Conservation (phyloP, 1,284 basidiomycete genomes). For the Rhodotorula glutinis region DNA sequence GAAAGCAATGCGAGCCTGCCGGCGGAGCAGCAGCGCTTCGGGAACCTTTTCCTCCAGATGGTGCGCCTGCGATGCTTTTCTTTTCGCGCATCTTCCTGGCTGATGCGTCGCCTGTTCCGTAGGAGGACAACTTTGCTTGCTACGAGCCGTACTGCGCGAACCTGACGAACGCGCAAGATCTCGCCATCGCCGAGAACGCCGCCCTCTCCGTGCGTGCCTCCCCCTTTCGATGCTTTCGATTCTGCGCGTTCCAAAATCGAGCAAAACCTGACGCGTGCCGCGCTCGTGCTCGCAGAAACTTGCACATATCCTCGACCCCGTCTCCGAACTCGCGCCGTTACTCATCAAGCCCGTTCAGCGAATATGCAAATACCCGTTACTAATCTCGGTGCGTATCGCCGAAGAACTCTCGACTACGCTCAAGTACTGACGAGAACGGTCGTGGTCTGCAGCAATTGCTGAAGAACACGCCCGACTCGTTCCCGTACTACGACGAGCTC, state of each 20-base stretch:
- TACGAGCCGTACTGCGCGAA: constrained; percentile 99
- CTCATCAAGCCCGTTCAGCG: constrained; percentile 75
- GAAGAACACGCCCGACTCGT: constrained; percentile 62
- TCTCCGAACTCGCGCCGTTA: constrained; percentile 75
- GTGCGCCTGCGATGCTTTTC: constrained; percentile 46
- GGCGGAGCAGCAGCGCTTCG: constrained; percentile 60
- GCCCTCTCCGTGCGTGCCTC: constrained; percentile 62
- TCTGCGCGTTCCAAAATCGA: background rate
- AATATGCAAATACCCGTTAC: constrained; percentile 70
- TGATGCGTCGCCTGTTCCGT: too few species aligned
- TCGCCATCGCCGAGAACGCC: constrained; percentile 79
- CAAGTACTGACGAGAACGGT: too few species aligned
- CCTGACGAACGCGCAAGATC: constrained; percentile 79
- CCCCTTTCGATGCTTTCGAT: background rate
- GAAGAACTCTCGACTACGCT: too few species aligned
- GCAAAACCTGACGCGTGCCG: background rate
- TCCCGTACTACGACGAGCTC: constrained; percentile 75
- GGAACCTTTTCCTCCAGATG: constrained; percentile 61
- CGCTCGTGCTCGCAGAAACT: constrained; percentile 34
- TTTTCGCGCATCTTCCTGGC: too few species aligned
- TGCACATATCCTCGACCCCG: constrained; percentile 48
- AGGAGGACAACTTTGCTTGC: constrained; percentile 89
- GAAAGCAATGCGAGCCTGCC: constrained; percentile 74
- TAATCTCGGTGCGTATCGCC: constrained; percentile 56
- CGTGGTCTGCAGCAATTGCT: constrained; percentile 53